phyloP scores from a whole-genome alignment of 306 rosid genomes.

The Gynostemma pentaphyllum region DNA sequence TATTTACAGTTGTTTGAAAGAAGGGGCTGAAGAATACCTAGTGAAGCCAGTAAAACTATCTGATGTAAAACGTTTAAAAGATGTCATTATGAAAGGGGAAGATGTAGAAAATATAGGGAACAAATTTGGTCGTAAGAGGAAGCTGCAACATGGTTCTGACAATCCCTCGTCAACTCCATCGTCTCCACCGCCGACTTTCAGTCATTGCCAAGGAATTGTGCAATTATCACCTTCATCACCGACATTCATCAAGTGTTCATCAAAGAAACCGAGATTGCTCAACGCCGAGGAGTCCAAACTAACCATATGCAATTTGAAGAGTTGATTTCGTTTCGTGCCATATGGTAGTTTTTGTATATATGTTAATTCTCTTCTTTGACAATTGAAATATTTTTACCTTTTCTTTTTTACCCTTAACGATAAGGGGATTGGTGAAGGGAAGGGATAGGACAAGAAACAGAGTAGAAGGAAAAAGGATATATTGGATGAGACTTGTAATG shows the following conservation, averaged over 20 bases:
- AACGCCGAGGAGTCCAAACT: too few species aligned
- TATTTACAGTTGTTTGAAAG: slow-evolving; percentile 72
- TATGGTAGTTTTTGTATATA: background rate
- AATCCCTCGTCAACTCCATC: slow-evolving; percentile 4
- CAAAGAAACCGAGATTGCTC: background rate
- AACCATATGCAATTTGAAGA: background rate
- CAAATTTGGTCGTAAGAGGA: slow-evolving; percentile 23
- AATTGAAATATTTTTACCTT: background rate
- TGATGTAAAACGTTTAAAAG: slow-evolving; percentile 71
- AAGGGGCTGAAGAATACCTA: slow-evolving; percentile 89
- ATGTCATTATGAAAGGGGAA: slow-evolving; percentile 46
- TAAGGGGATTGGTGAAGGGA: too few species aligned
- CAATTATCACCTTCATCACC: background rate
- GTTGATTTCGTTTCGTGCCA: background rate
- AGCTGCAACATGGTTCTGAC: slow-evolving; percentile 22
- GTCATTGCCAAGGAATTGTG: background rate
- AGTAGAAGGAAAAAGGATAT: background rate
- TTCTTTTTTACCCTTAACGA: too few species aligned
- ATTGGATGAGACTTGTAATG: background rate
- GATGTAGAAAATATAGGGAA: slow-evolving; percentile 29
- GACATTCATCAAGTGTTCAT: background rate
- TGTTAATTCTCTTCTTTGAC: background rate
- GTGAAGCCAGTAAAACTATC: slow-evolving; percentile 80
- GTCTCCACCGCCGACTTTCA: slow-evolving; percentile 15
- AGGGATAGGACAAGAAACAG: background rate